Conservation (phyloP, 1,139 yeast genomes). For the Geotrichum bryndzae region DNA sequence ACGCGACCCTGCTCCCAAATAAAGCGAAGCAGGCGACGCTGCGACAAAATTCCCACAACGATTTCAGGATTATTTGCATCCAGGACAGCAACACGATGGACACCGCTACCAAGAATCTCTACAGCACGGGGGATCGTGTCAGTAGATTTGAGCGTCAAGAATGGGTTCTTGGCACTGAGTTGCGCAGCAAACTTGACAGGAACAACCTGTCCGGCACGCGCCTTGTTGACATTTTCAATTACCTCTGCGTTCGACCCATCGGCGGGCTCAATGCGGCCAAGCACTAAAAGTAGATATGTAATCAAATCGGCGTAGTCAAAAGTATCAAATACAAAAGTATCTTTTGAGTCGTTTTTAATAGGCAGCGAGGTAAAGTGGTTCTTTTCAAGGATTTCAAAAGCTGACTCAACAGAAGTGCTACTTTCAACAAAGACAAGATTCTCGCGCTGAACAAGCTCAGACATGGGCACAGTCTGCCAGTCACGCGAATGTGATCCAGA, state of each 20-base stretch:
- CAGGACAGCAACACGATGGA: conserved; percentile 86
- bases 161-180: conserved; percentile 81
- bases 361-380: conserved; percentile 83
- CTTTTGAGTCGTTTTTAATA: conserved; percentile 37
- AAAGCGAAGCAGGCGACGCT: conserved; percentile 73
- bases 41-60: conserved; percentile 69
- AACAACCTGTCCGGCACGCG: conserved; percentile 43
- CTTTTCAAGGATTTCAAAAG: conserved; percentile 68
- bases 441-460: conserved; percentile 71
- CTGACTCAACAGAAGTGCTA: conserved; percentile 69
- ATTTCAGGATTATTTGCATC: conserved; percentile 41
- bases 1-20: conserved; percentile 89
- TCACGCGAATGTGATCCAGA: conserved; percentile 35
- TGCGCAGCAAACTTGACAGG: conserved; percentile 70
- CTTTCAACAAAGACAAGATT: conserved; percentile 66
- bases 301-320: conserved; percentile 91
- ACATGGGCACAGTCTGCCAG: conserved; percentile 68
- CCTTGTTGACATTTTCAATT: conserved; percentile 29
- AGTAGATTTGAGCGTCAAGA: conserved; percentile 62
- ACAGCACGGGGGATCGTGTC: conserved; percentile 69
- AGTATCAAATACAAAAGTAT: conserved; percentile 59
- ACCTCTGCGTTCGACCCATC: conserved; percentile 28
- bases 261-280: conserved; percentile 49
- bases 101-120: conserved; percentile 85
- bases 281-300: conserved; percentile 68